Evolutionary conservation across 176 grass and related monocot genomes (phyloP), one percentile per base, ranked within the genome.

Genomic region (Microstegium vimineum): DNA sequence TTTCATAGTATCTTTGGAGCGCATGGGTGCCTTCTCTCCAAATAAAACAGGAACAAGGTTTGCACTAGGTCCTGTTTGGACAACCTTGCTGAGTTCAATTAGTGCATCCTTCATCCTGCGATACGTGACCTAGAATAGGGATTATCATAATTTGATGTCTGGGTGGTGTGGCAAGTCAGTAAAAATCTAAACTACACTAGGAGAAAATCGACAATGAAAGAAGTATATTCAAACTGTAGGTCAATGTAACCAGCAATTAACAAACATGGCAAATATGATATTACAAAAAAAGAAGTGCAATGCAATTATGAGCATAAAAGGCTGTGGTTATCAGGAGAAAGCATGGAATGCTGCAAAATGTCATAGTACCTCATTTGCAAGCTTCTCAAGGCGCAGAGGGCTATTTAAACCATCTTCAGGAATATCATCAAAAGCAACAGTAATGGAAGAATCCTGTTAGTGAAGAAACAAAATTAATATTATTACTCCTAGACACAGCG

Each of bases 331-430:
- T 5, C 64, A 60, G 18, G n/a, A 75, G 31, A 59, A 75, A 16
- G 1, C 22, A 45, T 65, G 42, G 65, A 71, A 79, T 22, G 10
- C 23, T 25, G 33, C 30, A 38, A 51, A 65, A 73, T 26, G 82
- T 34, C 51, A 6, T 2, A 82, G 45, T 94, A 98, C 95, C 95
- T 98, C 95, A 91, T 94, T 94, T 20, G 95, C 90, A 91, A 94
- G 90, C 82, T 98, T 98, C 82, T 98, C 95, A 65, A 98, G 92
- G 66, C 89, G 90, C 59, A 98, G 77, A 92, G 92, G 78, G 51
- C 88, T 91, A 84, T 98, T 98, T 88, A 98, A 86, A 74, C 95
- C 95, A 85, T 98, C 95, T 89, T 94, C 95, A 84, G 95, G 95
- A 51, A 98, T 91, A 74, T 94, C 95, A 88, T 98, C 92, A 73